phyloP scores from a whole-genome alignment of 306 rosid species.

The Psophocarpus tetragonolobus region DNA sequence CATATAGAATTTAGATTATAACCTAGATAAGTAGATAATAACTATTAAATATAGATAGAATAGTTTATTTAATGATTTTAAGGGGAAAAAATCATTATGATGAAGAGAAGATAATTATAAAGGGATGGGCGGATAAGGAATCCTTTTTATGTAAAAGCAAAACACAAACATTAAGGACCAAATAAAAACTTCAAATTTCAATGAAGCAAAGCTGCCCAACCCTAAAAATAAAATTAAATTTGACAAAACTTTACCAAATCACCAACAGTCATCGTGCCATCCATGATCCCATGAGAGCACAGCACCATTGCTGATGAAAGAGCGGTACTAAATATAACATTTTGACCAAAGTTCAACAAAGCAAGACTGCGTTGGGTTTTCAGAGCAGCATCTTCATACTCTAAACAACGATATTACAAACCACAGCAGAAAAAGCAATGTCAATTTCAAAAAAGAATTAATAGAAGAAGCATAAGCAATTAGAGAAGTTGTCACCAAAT shows the following conservation, averaged over 20 bases:
- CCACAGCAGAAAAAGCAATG: slow-evolving; percentile 37
- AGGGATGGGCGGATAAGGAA: not conserved
- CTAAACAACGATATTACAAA: slow-evolving; percentile 47
- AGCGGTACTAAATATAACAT: slow-evolving; percentile 86
- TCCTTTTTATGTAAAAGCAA: slow-evolving; percentile 10
- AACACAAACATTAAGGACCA: not conserved
- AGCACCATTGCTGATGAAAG: slow-evolving; percentile 96
- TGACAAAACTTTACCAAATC: slow-evolving; percentile 75
- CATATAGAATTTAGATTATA: slow-evolving; percentile 27
- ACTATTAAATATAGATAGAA: slow-evolving; percentile 15
- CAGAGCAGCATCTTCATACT: slow-evolving; percentile 93
- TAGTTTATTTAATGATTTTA: not conserved
- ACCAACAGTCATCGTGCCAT: slow-evolving; percentile 88
- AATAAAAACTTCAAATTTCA: slow-evolving; percentile 6
- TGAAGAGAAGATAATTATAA: not conserved
- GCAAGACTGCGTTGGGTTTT: slow-evolving; percentile 94
- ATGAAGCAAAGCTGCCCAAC: not conserved
- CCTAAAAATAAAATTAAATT: not conserved
- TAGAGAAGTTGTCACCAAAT: not conserved
- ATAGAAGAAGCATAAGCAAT: slow-evolving; percentile 21
- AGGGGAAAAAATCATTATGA: not conserved
- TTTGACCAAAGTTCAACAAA: slow-evolving; percentile 89
- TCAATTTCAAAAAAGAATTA: slow-evolving; percentile 24
- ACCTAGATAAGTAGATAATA: not conserved
- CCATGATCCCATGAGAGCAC: slow-evolving; percentile 84